Evolutionary conservation across 2,329 filamentous ascomycete genomes (phyloP).

Genomic region (Hypoxylon sp.): DNA sequence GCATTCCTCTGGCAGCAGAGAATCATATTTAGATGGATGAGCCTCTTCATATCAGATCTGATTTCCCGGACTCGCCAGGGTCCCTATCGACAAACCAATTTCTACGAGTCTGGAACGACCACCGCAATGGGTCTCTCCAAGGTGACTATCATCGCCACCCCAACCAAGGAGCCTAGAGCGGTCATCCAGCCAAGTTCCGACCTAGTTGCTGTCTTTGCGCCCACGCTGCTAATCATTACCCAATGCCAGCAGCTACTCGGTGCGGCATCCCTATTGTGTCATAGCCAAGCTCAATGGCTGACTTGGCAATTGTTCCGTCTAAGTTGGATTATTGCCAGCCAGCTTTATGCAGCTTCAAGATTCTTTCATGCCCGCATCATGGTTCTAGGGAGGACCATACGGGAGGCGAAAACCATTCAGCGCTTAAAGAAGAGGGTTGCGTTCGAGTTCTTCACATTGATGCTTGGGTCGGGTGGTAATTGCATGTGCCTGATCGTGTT

Average conservation of each 20-base stretch:
- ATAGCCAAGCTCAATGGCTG: conserved; percentile 54
- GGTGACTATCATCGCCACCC: conserved; percentile 58
- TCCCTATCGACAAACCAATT: neutral
- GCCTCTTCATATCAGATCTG: neutral
- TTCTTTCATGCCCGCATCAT: conserved; percentile 25
- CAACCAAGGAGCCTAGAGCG: conserved; percentile 55
- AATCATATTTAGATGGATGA: conserved; percentile 18
- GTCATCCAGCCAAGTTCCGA: conserved; percentile 53
- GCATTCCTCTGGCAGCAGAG: conserved; percentile 18
- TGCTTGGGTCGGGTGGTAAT: conserved; percentile 67
- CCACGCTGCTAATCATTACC: conserved; percentile 55
- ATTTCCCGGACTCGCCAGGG: neutral
- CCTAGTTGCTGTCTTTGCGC: conserved; percentile 54
- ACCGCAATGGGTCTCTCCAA: conserved; percentile 47
- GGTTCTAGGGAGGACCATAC: conserved; percentile 49
- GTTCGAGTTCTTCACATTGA: conserved; percentile 66
- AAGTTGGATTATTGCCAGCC: conserved; percentile 52
- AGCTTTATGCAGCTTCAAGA: conserved; percentile 51
- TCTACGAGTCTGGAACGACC: neutral
- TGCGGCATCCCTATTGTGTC: conserved; percentile 52
- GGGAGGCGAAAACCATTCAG: conserved; percentile 55
- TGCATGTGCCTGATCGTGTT: conserved; percentile 65
- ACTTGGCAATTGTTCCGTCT: conserved; percentile 51
- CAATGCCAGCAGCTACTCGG: conserved; percentile 56
- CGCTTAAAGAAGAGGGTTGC: conserved; percentile 63